Conservation (phyloP, 257 asterid species). For the Solanum piurae region DNA sequence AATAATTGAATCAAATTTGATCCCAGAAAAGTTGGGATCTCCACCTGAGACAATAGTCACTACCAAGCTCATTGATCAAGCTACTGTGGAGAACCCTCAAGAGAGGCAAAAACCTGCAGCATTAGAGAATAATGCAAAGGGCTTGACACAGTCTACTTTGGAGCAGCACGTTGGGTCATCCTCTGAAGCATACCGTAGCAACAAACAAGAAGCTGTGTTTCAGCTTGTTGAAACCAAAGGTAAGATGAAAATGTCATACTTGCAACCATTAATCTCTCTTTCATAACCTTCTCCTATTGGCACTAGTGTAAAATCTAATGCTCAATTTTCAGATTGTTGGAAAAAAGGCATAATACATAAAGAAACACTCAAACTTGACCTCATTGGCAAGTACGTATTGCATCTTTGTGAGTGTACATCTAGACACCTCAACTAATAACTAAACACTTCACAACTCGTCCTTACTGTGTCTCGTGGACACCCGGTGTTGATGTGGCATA, state of each 20-base stretch:
- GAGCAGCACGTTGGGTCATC: slow-evolving; percentile 18
- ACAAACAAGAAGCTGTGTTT: slow-evolving; percentile 8
- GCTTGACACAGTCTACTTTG: slow-evolving; percentile 13
- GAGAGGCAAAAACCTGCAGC: slow-evolving; percentile 20
- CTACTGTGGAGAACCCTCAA: slow-evolving; percentile 24
- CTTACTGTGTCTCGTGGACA: neutral
- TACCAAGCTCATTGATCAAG: neutral
- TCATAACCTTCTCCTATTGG: slow-evolving; percentile 19
- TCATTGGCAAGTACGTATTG: neutral
- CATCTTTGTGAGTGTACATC: neutral
- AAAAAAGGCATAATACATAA: neutral
- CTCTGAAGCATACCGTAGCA: slow-evolving; percentile 15
- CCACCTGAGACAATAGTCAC: slow-evolving; percentile 1
- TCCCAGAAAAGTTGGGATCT: slow-evolving; percentile 21
- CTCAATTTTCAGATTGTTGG: slow-evolving; percentile 4
- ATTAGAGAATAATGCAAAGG: slow-evolving; percentile 18
- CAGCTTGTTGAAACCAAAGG: neutral
- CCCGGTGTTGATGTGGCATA: neutral
- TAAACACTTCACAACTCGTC: neutral
- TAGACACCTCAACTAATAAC: neutral
- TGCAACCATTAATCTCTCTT: slow-evolving; percentile 5
- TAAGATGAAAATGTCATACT: neutral
- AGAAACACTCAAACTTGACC: neutral
- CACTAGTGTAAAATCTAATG: neutral
- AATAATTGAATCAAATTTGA: slow-evolving; percentile 14